A percentile compares a stretch with the other conserved stretches of the same genome.
Evolutionary conservation across 257 asterid species (phyloP).

Genomic region (Solanum okadae): DNA sequence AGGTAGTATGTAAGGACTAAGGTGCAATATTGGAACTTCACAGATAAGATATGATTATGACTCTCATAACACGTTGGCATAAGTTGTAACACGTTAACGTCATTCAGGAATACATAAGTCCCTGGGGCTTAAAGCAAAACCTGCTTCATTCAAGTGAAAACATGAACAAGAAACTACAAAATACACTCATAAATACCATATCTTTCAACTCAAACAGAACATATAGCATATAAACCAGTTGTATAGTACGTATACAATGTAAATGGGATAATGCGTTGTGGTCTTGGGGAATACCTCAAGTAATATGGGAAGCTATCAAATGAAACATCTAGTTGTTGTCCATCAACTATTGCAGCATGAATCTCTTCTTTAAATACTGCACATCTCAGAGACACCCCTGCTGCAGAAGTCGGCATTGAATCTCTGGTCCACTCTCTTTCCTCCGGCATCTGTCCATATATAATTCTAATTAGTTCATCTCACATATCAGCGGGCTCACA

Average conservation of each 20-base stretch:
- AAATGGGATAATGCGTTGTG: not conserved
- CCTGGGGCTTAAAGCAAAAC: not conserved
- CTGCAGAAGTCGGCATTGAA: conserved; percentile 33
- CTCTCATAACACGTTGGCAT: not conserved
- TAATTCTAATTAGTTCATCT: conserved; percentile 6
- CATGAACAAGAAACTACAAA: not conserved
- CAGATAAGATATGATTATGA: not conserved
- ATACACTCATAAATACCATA: not conserved
- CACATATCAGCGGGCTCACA: not conserved
- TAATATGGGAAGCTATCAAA: conserved; percentile 85
- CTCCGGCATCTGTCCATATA: conserved; percentile 28
- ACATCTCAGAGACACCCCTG: conserved; percentile 47
- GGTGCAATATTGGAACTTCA: not conserved
- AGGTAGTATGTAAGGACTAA: not conserved
- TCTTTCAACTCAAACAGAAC: not conserved
- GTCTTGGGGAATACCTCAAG: conserved; percentile 41
- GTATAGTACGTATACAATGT: not conserved
- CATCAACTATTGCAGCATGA: conserved; percentile 48
- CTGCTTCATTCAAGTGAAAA: not conserved
- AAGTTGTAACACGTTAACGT: not conserved
- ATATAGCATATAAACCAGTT: not conserved
- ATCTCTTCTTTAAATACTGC: conserved; percentile 57
- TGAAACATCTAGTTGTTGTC: conserved; percentile 52
- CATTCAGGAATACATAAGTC: not conserved
- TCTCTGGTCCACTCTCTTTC: conserved; percentile 64